Conservation (phyloP, 2,329 filamentous ascomycete species). For the Monascus ruber region DNA sequence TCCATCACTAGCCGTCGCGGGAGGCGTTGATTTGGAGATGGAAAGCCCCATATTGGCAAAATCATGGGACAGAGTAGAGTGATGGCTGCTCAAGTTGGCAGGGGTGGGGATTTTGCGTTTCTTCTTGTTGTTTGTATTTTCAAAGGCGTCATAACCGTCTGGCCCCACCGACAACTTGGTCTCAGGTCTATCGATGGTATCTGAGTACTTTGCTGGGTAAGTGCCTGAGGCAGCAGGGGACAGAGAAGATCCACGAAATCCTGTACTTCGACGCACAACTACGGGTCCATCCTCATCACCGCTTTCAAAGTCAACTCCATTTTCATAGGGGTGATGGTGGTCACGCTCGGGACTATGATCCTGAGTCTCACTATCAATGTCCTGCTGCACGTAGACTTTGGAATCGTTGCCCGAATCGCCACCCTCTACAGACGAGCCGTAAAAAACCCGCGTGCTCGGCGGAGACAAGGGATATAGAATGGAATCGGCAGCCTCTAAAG, state of each 20-base stretch:
- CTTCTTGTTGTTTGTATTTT: conserved; percentile 99
- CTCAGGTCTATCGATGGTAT: conserved; percentile 17
- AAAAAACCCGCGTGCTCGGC: conserved; percentile 62
- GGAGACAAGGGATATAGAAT: conserved; percentile 73
- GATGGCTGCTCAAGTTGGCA: conserved; percentile 53
- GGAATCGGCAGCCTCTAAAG: conserved; percentile 68
- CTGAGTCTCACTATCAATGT: conserved; percentile 26
- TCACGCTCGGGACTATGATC: conserved; percentile 28
- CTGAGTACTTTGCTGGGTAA: conserved; percentile 15
- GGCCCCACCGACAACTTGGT: conserved; percentile 53
- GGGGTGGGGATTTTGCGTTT: conserved; percentile 95
- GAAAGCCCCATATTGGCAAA: conserved; percentile 53
- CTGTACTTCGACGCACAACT: conserved; percentile 31
- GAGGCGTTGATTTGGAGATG: conserved; percentile 34
- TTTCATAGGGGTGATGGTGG: conserved; percentile 39
- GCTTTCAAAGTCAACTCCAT: conserved; percentile 46
- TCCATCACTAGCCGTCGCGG: conserved; percentile 34
- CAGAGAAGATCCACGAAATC: conserved; percentile 26
- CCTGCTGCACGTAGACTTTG: conserved; percentile 36
- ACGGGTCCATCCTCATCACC: conserved; percentile 48
- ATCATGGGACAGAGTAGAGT: conserved; percentile 50
- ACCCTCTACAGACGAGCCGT: conserved; percentile 53
- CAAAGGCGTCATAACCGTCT: conserved; percentile 93
- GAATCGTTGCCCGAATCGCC: conserved; percentile 39
- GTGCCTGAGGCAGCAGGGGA: conserved; percentile 20